These are phyloP conservation scores for Calonectria pseudoreteaudii DNA, from an alignment of 2,329 filamentous ascomycete genomes.

Conservation along the genomic window DNA sequence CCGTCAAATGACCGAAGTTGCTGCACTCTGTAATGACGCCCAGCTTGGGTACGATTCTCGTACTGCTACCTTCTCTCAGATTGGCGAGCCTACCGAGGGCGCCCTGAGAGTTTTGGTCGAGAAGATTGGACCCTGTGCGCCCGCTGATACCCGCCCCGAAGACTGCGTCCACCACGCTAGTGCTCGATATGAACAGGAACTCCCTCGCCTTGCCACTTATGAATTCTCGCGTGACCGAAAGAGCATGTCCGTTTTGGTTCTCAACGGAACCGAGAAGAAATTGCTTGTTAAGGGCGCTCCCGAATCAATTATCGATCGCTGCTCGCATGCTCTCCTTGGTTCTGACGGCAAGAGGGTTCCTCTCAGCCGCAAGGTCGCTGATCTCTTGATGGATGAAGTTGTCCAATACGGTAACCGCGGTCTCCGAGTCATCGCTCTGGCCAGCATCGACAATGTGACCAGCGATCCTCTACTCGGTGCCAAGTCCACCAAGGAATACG, in stretches of 20 bases:
- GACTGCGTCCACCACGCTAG: constrained; percentile 85
- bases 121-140: constrained; percentile 89
- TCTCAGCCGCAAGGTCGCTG: constrained; percentile 75
- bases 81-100: constrained; percentile 96
- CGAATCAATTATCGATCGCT: constrained; percentile 93
- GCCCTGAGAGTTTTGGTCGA: constrained; percentile 91
- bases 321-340: constrained; percentile 84
- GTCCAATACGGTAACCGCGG: constrained; percentile 92
- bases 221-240: constrained; percentile 98
- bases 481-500: constrained; percentile 86
- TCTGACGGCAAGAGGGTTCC: constrained; percentile 81
- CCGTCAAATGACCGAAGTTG: constrained; percentile 79
- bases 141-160: constrained; percentile 61
- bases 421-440: constrained; percentile 93
- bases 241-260: constrained; percentile 97
- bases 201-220: constrained; percentile 84
- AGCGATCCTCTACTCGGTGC: constrained; percentile 79
- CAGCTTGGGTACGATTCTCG: constrained; percentile 85
- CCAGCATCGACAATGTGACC: constrained; percentile 81
- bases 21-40: constrained; percentile 89
- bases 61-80: constrained; percentile 78
- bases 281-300: constrained; percentile 97
- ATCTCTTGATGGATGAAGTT: constrained; percentile 82
- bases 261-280: constrained; percentile 76
- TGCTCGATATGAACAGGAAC: constrained; percentile 82